These are phyloP conservation scores for Tulasnella sp. DNA, from an alignment of 768 basidiomycete genomes.

Conservation along the genomic window DNA sequence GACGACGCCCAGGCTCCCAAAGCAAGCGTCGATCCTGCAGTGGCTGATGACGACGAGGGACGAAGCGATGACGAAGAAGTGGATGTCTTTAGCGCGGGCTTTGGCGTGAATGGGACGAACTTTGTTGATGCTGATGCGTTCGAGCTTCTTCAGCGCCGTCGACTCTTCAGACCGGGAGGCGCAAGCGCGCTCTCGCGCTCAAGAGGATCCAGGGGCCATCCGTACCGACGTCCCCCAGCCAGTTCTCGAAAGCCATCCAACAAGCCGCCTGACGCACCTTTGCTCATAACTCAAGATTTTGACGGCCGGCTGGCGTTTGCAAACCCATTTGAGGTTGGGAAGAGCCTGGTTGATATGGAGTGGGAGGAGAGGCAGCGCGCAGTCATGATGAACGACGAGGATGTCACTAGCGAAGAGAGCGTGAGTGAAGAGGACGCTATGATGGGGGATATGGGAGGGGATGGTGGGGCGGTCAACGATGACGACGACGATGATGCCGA, in stretches of 20 bases:
- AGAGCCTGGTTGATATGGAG: constrained; percentile 52
- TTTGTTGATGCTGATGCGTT: background rate
- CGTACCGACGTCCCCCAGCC: background rate
- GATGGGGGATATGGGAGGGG: constrained; percentile 30
- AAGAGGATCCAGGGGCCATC: background rate
- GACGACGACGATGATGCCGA: constrained; percentile 27
- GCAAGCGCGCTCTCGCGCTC: background rate
- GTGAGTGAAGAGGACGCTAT: constrained; percentile 41
- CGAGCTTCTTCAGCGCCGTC: background rate
- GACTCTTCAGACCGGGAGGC: background rate
- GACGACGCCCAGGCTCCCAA: background rate
- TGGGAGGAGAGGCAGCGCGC: constrained; percentile 54
- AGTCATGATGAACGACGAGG: constrained; percentile 30
- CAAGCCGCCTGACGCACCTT: constrained; percentile 19
- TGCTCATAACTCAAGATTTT: constrained; percentile 62
- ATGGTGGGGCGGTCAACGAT: constrained; percentile 31
- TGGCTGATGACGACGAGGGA: constrained; percentile 30
- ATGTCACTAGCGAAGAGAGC: constrained; percentile 37
- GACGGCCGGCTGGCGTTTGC: constrained; percentile 67
- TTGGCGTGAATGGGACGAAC: background rate
- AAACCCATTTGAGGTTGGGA: constrained; percentile 46
- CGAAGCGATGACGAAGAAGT: constrained; percentile 21
- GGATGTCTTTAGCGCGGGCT: background rate
- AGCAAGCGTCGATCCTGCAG: constrained; percentile 23
- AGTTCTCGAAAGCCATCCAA: background rate